A percentile compares a stretch with the other conserved stretches of the same genome.
Evolutionary conservation across 1,284 basidiomycete genomes (phyloP).

Genomic region (Phylloporus sp.): DNA sequence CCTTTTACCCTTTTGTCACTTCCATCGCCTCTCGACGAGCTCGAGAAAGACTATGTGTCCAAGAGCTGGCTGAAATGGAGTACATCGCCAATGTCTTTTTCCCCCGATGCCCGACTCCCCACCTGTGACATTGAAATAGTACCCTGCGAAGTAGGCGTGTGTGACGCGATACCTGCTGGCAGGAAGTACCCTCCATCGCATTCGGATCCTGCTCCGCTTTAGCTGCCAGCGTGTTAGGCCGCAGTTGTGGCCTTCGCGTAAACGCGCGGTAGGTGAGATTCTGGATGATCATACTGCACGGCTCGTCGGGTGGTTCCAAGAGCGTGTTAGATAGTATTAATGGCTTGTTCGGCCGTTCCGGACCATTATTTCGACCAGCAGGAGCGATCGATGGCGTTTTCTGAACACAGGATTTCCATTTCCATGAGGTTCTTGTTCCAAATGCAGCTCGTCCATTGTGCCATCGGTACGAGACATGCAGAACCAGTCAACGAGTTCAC

Average conservation of each 20-base stretch:
- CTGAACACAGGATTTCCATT: conserved; percentile 91
- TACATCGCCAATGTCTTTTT: too few species aligned
- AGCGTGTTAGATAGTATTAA: conserved; percentile 96
- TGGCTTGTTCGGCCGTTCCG: conserved; percentile 92
- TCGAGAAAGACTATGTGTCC: too few species aligned
- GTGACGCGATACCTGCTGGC: conserved; percentile 16
- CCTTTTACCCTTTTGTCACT: too few species aligned
- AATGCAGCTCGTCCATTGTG: conserved; percentile 67
- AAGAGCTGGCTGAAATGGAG: too few species aligned
- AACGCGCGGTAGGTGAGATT: conserved; percentile 81
- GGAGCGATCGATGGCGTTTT: conserved; percentile 78
- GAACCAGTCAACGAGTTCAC: conserved; percentile 40
- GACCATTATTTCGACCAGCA: conserved; percentile 94
- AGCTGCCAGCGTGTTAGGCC: conserved; percentile 20
- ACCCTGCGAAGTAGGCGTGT: conserved; percentile 22
- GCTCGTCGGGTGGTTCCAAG: conserved; percentile 92
- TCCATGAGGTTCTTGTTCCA: conserved; percentile 86
- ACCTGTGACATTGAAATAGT: conserved; percentile 12
- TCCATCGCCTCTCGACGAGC: too few species aligned
- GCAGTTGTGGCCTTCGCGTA: conserved; percentile 40
- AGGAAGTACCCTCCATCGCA: conserved; percentile 48
- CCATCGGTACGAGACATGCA: background rate
- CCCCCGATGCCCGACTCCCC: conserved; percentile 25
- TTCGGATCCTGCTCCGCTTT: conserved; percentile 44
- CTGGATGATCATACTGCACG: conserved; percentile 86